Conservation (phyloP, 768 basidiomycete genomes). For the Suillus lakei region DNA sequence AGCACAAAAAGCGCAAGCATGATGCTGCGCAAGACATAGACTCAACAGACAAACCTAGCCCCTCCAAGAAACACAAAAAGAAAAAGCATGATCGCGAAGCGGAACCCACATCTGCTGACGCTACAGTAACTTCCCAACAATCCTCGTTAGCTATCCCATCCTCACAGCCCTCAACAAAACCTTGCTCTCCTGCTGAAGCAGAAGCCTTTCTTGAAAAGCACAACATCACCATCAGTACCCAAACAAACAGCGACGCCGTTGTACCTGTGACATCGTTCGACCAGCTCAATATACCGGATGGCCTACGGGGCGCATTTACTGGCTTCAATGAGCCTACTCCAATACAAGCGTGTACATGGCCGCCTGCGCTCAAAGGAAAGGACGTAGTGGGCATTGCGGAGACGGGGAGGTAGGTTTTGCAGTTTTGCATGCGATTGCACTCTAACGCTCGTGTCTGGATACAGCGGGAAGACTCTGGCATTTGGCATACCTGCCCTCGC, state of each 20-base stretch:
- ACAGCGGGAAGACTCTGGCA: slow-evolving; percentile 92
- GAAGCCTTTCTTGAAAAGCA: slow-evolving; percentile 73
- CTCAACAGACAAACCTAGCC: slow-evolving; percentile 12
- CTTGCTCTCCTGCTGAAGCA: slow-evolving; percentile 47
- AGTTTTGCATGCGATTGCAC: slow-evolving; percentile 5
- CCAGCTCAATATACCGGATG: slow-evolving; percentile 67
- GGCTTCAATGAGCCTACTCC: slow-evolving; percentile 90
- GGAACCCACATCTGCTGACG: slow-evolving; percentile 8
- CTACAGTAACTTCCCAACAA: slow-evolving; percentile 22
- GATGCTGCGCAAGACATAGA: slow-evolving; percentile 11
- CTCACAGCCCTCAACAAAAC: slow-evolving; percentile 23
- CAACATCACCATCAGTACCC: slow-evolving; percentile 71
- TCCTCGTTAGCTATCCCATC: slow-evolving; percentile 20
- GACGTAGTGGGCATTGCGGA: slow-evolving; percentile 97
- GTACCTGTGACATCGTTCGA: slow-evolving; percentile 77
- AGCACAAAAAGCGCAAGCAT: slow-evolving; percentile 29
- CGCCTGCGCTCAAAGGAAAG: slow-evolving; percentile 76
- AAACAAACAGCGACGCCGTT: slow-evolving; percentile 47
- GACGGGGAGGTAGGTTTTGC: slow-evolving; percentile 75
- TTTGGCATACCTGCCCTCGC: slow-evolving; percentile 92
- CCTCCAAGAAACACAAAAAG: slow-evolving; percentile 32
- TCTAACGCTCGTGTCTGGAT: slow-evolving; percentile 3
- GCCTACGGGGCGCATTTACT: slow-evolving; percentile 65
- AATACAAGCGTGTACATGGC: slow-evolving; percentile 96
- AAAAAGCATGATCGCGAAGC: slow-evolving; percentile 23